Evolutionary conservation across 176 grass and related monocot genomes (phyloP).

Genomic region (sorghum (Sorghum bicolor)): Sorghum_bicolor_NCBIv3 NC_012877.2:11883001-11883500

Average conservation of each 20-base stretch:
- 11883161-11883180: not conserved
- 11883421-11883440: not conserved
- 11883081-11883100: not conserved
- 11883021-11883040: not conserved
- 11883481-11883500: slow-evolving; percentile 26
- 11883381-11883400: no score
- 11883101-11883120: not conserved
- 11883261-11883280: slow-evolving; percentile 1
- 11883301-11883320: not conserved
- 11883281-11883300: not conserved
- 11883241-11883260: not conserved
- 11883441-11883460: not conserved
- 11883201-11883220: not conserved
- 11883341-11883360: no score
- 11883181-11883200: not conserved
- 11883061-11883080: not conserved
- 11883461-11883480: slow-evolving; percentile 12
- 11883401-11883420: no score
- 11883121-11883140: not conserved
- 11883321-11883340: not conserved
- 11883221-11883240: not conserved
- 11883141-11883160: not conserved
- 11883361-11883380: no score
- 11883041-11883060: not conserved
- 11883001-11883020: not conserved